Evolutionary conservation across 352 stramenopile genomes (phyloP).

Genomic region (Pelagophyceae sp.): DNA sequence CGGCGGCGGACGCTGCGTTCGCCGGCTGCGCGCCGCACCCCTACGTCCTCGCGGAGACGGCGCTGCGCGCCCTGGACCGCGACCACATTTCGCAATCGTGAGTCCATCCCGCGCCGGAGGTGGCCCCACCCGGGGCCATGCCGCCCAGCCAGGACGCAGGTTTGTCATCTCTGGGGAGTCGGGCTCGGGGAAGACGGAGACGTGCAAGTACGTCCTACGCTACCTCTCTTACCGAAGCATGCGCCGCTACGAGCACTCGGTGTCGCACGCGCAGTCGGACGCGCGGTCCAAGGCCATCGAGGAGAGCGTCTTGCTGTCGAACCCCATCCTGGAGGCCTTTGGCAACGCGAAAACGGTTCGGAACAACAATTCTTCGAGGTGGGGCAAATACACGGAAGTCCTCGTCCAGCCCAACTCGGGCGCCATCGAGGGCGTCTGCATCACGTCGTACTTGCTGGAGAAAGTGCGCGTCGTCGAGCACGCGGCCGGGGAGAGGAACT

Average conservation of each 20-base stretch:
- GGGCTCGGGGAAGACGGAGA: slow-evolving; percentile 78
- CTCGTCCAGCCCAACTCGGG: slow-evolving; percentile 53
- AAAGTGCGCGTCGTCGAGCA: slow-evolving; percentile 87
- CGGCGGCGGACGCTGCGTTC: slow-evolving; percentile 4
- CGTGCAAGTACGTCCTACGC: slow-evolving; percentile 78
- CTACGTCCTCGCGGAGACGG: neutral
- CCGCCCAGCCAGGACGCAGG: too few species aligned
- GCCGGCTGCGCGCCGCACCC: neutral
- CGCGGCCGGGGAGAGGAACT: slow-evolving; percentile 83
- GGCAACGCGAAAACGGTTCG: slow-evolving; percentile 88
- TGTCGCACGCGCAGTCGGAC: neutral
- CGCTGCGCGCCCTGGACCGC: slow-evolving; percentile 12
- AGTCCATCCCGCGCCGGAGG: too few species aligned
- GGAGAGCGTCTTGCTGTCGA: slow-evolving; percentile 75
- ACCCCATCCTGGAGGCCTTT: slow-evolving; percentile 89
- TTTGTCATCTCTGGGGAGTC: slow-evolving; percentile 76
- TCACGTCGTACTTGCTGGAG: slow-evolving; percentile 90
- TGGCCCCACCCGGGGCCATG: too few species aligned
- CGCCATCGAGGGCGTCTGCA: slow-evolving; percentile 64
- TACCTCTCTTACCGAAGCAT: slow-evolving; percentile 54
- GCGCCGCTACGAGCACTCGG: slow-evolving; percentile 12
- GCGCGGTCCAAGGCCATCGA: slow-evolving; percentile 36
- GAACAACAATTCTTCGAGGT: slow-evolving; percentile 89
- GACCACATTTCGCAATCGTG: slow-evolving; percentile 47
- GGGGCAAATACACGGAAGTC: slow-evolving; percentile 96